Percentiles rank a stretch among this genome's conserved stretches.
Evolutionary conservation across 331 rosid species (phyloP).

Genomic region (Malus hybrid): DNA sequence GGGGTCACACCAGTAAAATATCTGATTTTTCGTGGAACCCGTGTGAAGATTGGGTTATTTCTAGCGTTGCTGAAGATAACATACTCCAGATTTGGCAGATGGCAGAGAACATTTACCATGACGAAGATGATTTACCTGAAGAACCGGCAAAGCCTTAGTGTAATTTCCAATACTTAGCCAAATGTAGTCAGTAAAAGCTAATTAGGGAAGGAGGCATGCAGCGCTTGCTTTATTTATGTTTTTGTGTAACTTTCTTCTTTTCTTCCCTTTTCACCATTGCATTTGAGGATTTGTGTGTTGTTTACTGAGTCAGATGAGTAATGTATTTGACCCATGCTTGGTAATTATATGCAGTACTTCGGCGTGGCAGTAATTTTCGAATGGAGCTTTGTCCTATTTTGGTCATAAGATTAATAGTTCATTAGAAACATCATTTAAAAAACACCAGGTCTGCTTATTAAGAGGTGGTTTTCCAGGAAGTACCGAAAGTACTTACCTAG

Average conservation of each 20-base stretch:
- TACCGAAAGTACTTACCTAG: no score
- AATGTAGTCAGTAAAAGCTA: neutral
- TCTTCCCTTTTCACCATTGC: neutral
- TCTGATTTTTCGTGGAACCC: slow-evolving; percentile 98
- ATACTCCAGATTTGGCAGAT: slow-evolving; percentile 98
- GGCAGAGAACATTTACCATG: slow-evolving; percentile 98
- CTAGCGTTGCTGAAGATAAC: slow-evolving; percentile 97
- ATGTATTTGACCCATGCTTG: slow-evolving; percentile 3
- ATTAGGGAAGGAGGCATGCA: neutral
- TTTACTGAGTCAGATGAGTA: neutral
- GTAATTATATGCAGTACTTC: neutral
- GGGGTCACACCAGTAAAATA: slow-evolving; percentile 98
- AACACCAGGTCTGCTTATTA: no score
- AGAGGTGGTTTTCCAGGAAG: no score
- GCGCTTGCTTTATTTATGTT: neutral
- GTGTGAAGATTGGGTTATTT: slow-evolving; percentile 93
- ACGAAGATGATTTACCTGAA: slow-evolving; percentile 90
- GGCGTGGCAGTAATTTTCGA: neutral
- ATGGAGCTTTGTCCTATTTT: neutral
- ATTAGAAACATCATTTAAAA: no score
- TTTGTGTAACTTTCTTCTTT: neutral
- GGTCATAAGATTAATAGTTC: neutral
- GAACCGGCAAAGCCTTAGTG: slow-evolving; percentile 61
- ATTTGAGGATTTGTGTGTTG: neutral
- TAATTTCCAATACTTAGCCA: slow-evolving; percentile 15